Evolutionary conservation across 768 basidiomycete genomes (phyloP), one percentile per base, ranked within the genome.

Genomic region (Pisolithus albus): DNA sequence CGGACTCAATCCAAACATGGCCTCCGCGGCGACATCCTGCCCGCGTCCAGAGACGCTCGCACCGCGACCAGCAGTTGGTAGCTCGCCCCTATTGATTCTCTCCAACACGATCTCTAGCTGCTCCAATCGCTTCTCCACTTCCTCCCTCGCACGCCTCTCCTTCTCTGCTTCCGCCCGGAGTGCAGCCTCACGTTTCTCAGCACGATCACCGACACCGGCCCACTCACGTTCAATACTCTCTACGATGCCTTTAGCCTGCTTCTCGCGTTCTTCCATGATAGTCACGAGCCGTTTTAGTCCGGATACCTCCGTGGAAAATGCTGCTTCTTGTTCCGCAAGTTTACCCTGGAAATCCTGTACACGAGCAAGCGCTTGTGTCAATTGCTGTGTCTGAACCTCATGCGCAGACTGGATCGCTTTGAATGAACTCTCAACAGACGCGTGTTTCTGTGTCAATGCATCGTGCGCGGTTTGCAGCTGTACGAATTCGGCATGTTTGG

Each of bases 251-350:
- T 90, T 88, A 19, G 89, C 81, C 56, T 93, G 87, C 48, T 83
- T 82, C 64, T 93, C 92, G 36, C 93, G 79, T 51, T 86, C 86
- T 64, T 97, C 92, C 75, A 96, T 84, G 74, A 93, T 80, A 7
- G 78, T 71, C 10, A 93, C 84, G 16, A 96, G 74, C 28, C 92
- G 77, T 52, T 81, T 79, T 57, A 93, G 69, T 11, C 82, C 80
- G 38, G 77, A 81, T 2, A 84, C 82, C 64, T 97, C 93, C 52
- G 77, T 80, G 0, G 85, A 76, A 64, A 90, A 94, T 1, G 82
- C 83, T 1, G 85, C 82, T 59, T 95, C 92, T 59, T 90, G 86
- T 59, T 90, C 88, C 3, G 89, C 92, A 11, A 93, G 73, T 55
- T 85, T 83, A 5, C 84, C 82, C 34, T 81, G 82, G 37, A 94